These are phyloP conservation scores for Geotrichum citri-aurantii DNA, from an alignment of 1,139 yeast genomes.

Conservation along the genomic window DNA sequence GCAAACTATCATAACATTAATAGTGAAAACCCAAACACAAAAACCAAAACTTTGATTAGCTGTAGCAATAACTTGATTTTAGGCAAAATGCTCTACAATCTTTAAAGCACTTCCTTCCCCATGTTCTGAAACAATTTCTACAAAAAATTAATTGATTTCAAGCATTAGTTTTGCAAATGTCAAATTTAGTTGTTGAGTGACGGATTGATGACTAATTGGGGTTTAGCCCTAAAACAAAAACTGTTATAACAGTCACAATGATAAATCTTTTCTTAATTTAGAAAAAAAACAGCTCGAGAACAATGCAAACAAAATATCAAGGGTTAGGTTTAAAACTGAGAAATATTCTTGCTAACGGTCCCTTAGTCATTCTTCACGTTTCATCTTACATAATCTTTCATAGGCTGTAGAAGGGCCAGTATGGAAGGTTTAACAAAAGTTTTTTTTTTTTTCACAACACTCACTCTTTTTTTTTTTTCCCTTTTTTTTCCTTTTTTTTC, in stretches of 20 bases:
- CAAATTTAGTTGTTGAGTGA: background rate
- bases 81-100: too few relatives aligned
- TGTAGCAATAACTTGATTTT: too few relatives aligned
- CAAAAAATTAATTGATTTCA: too few relatives aligned
- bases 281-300: background rate
- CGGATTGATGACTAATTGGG: background rate
- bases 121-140: too few relatives aligned
- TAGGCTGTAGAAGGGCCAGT: background rate
- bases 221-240: background rate
- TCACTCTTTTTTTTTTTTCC: slow-evolving; percentile 9
- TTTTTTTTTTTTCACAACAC: slow-evolving; percentile 12
- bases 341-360: background rate
- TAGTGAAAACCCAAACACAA: too few relatives aligned
- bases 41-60: too few relatives aligned
- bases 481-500: slow-evolving; percentile 1
- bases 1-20: too few relatives aligned
- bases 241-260: background rate
- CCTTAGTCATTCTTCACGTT: background rate
- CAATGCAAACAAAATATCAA: background rate
- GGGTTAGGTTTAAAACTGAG: background rate
- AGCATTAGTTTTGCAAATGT: background rate
- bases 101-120: too few relatives aligned
- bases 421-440: background rate
- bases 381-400: background rate
- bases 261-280: background rate